phyloP scores from a whole-genome alignment of 2,329 filamentous ascomycete genomes.

The Penicillium sp. region DNA sequence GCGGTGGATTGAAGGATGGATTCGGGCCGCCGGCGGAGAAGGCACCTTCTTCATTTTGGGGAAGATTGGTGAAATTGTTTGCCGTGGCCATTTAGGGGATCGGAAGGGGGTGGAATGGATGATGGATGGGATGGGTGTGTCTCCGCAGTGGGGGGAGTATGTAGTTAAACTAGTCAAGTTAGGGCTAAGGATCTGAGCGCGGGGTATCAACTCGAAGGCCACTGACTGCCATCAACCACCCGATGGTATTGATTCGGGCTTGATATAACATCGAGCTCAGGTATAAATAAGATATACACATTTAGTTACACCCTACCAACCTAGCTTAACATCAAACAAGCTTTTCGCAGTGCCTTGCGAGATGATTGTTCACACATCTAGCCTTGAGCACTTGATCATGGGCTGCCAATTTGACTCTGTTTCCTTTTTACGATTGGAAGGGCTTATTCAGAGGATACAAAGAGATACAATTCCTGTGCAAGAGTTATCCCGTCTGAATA shows the following conservation, averaged over 20 bases:
- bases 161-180: too few relatives aligned
- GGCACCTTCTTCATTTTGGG: constrained; percentile 29
- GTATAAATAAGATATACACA: too few relatives aligned
- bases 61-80: constrained; percentile 15
- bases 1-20: constrained; percentile 33
- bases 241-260: background rate
- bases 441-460: background rate
- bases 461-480: background rate
- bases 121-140: background rate
- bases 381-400: too few relatives aligned
- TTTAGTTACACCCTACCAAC: too few relatives aligned
- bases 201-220: too few relatives aligned
- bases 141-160: background rate
- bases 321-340: too few relatives aligned
- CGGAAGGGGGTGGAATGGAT: background rate
- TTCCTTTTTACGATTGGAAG: background rate
- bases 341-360: too few relatives aligned
- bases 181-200: too few relatives aligned
- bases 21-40: constrained; percentile 38
- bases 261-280: too few relatives aligned
- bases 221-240: too few relatives aligned
- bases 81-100: constrained; percentile 7
- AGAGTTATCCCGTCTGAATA: background rate
- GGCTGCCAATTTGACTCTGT: too few relatives aligned
- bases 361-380: too few relatives aligned